Base-by-base conservation (phyloP, 805 yeast genomes). In the Zygosaccharomyces rouxii region DNA sequence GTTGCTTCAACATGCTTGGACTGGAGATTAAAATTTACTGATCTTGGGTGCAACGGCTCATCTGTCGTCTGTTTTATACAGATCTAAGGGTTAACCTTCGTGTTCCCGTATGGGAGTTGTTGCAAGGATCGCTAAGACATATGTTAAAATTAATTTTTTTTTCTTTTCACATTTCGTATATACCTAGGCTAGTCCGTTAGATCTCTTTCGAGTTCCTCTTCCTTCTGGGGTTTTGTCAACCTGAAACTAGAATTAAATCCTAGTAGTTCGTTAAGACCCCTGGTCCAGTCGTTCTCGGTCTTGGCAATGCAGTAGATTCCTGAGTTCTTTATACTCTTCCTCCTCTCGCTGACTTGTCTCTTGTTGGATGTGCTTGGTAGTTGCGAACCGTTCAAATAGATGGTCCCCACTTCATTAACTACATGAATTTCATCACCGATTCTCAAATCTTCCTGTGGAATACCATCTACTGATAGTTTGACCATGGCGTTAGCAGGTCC, bases 281-380 rank as follows among this genome's bases (percentile, higher is more conserved):
- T 78, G 1, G 90, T 89, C 98, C 98, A 92, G 62, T 92, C 97
- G 55, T 85, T 84, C 53, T 83, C 88, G 6, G 84, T 76, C 51
- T 81, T 77, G 0, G 96, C 87, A 3, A 92, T 83, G 68, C 97
- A 90, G 83, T 94, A 89, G 13, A 90, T 81, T 0, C 96, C 96
- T 11, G 75, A 70, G 18, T 68, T 65, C 22, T 53, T 60, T 31
- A 50, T 51, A 30, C 55, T 53, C 33, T 55, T 50, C 35, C 53
- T 60, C 33, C 54, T 46, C n/a, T 52, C 53, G 22, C 43, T 43
- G 10, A 49, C 44, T 14, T 52, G 53, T 6, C 50, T 47, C 26
- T 47, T 58, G 52, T 50, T 54, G 28, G 49, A 38, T 28, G 60
- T 51, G 7, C 65, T 61, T n/a, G 81, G 80, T 46, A 76, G 61